Conservation (phyloP, 768 basidiomycete genomes). For the Rubroboletus satanas region DNA sequence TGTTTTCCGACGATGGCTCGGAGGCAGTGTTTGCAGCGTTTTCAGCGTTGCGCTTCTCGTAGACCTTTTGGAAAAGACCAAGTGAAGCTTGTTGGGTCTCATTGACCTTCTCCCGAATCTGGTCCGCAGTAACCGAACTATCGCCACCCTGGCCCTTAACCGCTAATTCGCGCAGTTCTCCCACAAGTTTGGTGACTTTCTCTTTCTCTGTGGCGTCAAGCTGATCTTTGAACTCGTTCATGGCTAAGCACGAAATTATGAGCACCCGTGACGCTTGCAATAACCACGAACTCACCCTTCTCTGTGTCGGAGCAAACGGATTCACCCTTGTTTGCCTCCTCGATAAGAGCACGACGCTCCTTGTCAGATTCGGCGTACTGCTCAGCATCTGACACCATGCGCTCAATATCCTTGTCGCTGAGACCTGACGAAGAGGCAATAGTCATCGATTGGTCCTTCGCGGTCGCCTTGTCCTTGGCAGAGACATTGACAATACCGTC, state of each 20-base stretch:
- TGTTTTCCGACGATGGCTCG: conserved; percentile 40
- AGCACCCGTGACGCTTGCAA: neutral
- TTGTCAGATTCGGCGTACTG: conserved; percentile 92
- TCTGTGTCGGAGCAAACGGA: conserved; percentile 93
- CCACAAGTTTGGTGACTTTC: conserved; percentile 84
- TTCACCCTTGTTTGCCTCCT: conserved; percentile 96
- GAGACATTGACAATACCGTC: conserved; percentile 97
- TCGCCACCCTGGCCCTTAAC: conserved; percentile 89
- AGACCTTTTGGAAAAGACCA: conserved; percentile 96
- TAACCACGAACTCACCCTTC: conserved; percentile 58
- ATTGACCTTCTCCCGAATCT: conserved; percentile 87
- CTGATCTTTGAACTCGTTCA: conserved; percentile 97
- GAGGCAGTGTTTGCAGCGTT: conserved; percentile 49
- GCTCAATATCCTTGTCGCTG: conserved; percentile 93
- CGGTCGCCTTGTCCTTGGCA: conserved; percentile 91
- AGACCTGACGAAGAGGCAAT: conserved; percentile 97
- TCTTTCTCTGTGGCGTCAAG: conserved; percentile 90
- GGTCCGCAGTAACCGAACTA: conserved; percentile 72
- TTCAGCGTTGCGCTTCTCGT: conserved; percentile 88
- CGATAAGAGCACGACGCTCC: conserved; percentile 80
- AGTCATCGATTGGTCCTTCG: conserved; percentile 93
- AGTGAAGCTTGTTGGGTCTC: conserved; percentile 95
- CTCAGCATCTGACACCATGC: conserved; percentile 94
- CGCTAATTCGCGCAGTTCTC: conserved; percentile 85
- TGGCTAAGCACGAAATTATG: conserved; percentile 45